A percentile compares a stretch with the other conserved stretches of the same genome.
phyloP scores from a whole-genome alignment of 352 stramenopile species.

The Pythium biforme region DNA sequence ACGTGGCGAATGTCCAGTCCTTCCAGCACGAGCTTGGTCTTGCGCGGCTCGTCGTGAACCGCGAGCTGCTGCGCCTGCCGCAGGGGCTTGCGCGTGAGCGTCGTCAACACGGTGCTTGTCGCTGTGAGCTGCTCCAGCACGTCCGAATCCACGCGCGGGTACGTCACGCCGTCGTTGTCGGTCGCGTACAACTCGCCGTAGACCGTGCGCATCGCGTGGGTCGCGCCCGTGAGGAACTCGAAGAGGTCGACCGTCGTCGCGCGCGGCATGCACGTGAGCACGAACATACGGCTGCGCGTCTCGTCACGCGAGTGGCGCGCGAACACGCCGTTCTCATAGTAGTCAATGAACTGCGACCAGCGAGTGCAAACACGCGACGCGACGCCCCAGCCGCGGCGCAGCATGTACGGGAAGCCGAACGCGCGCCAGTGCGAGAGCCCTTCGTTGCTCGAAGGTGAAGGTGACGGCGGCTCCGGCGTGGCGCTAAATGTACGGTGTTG shows the following conservation, averaged over 20 bases:
- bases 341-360: constrained; percentile 31
- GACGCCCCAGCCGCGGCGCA: constrained; percentile 21
- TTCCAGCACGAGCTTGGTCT: constrained; percentile 34
- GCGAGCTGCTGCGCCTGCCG: constrained; percentile 25
- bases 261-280: constrained; percentile 45
- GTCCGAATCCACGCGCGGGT: constrained; percentile 15
- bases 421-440: constrained; percentile 8
- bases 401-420: constrained; percentile 19
- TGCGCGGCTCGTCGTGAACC: constrained; percentile 18
- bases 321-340: constrained; percentile 35
- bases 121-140: constrained; percentile 30
- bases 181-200: constrained; percentile 45
- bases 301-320: constrained; percentile 30
- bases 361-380: constrained; percentile 20
- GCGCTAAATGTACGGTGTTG: not conserved
- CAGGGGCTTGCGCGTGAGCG: constrained; percentile 32
- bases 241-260: constrained; percentile 33
- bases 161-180: constrained; percentile 2
- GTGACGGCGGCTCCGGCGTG: not conserved
- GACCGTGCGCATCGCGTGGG: constrained; percentile 39
- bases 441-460: too few species aligned
- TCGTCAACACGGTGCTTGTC: constrained; percentile 23
- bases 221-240: constrained; percentile 39
- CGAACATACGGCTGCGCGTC: constrained; percentile 49
- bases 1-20: constrained; percentile 42